These are phyloP conservation scores for Penicillium alfredii DNA, from an alignment of 495 filamentous ascomycete species.

Conservation along the genomic window DNA sequence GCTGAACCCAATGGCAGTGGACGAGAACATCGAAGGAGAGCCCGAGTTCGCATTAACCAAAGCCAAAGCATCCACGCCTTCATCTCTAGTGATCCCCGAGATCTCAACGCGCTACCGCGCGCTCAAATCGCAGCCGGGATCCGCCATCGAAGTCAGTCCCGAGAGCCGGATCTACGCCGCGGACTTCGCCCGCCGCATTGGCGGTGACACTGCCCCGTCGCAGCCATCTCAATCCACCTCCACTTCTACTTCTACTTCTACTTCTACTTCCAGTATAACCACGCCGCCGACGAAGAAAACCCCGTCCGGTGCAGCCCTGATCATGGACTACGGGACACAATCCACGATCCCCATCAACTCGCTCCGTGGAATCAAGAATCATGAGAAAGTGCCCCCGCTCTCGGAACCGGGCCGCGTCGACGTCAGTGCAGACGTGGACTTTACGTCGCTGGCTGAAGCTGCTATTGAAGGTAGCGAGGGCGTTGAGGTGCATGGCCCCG, in stretches of 20 bases:
- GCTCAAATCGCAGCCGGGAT: constrained; percentile 54
- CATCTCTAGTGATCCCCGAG: constrained; percentile 77
- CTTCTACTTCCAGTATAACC: constrained; percentile 6
- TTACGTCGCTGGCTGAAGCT: constrained; percentile 73
- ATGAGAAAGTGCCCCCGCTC: constrained; percentile 71
- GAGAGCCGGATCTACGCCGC: constrained; percentile 71
- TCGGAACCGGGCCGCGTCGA: constrained; percentile 72
- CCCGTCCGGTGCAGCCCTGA: constrained; percentile 77
- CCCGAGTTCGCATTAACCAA: constrained; percentile 82
- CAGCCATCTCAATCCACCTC: constrained; percentile 9
- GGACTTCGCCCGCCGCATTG: constrained; percentile 79
- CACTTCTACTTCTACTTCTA: too few relatives aligned
- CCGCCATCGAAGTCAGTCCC: constrained; percentile 82
- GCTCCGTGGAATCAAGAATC: constrained; percentile 75
- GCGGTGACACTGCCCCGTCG: constrained; percentile 48
- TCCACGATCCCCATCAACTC: constrained; percentile 77
- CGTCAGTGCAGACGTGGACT: constrained; percentile 88
- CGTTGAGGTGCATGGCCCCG: constrained; percentile 88
- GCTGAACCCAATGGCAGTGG: constrained; percentile 50
- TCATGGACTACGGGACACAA: constrained; percentile 87
- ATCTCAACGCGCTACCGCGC: constrained; percentile 75
- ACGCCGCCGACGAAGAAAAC: constrained; percentile 39
- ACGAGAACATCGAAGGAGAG: constrained; percentile 37
- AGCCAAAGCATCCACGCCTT: constrained; percentile 65
- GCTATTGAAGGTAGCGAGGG: constrained; percentile 65